Evolutionary conservation across 805 yeast genomes (phyloP).

Genomic region (Ogataea pignaliae): DNA sequence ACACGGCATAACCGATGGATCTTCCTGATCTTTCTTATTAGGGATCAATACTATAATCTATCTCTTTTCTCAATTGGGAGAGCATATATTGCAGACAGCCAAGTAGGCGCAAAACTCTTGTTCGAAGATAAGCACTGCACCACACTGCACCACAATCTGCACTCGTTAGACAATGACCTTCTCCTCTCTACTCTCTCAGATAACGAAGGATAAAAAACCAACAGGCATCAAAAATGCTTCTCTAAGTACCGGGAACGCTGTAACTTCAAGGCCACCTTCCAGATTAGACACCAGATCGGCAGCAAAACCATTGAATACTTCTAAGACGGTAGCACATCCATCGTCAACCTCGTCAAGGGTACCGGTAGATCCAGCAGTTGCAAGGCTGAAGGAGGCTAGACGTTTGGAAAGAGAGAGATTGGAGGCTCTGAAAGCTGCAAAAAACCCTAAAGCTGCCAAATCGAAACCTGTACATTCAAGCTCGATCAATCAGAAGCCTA

Average conservation of each 20-base stretch:
- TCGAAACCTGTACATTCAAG: neutral
- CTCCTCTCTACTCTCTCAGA: conserved; percentile 25
- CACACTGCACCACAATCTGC: no score
- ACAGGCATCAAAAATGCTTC: neutral
- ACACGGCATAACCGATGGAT: no score
- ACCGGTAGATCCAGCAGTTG: conserved; percentile 62
- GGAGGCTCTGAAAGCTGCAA: conserved; percentile 30
- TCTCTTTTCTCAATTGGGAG: no score
- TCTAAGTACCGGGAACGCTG: no score
- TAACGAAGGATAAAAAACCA: conserved; percentile 21
- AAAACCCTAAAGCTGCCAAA: conserved; percentile 8
- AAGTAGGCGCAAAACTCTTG: no score
- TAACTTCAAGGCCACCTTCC: no score
- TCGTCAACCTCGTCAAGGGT: neutral
- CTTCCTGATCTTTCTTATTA: no score
- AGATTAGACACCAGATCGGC: no score
- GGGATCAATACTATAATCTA: no score
- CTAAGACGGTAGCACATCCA: neutral
- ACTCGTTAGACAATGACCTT: conserved; percentile 2
- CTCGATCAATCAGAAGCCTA: conserved; percentile 2
- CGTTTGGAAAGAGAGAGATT: conserved; percentile 45
- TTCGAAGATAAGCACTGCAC: neutral
- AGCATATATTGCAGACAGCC: no score
- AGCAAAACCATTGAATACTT: no score
- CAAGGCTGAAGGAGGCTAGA: conserved; percentile 62